Evolutionary conservation across 2,329 filamentous ascomycete species (phyloP).

Genomic region (Penicillium olsonii): DNA sequence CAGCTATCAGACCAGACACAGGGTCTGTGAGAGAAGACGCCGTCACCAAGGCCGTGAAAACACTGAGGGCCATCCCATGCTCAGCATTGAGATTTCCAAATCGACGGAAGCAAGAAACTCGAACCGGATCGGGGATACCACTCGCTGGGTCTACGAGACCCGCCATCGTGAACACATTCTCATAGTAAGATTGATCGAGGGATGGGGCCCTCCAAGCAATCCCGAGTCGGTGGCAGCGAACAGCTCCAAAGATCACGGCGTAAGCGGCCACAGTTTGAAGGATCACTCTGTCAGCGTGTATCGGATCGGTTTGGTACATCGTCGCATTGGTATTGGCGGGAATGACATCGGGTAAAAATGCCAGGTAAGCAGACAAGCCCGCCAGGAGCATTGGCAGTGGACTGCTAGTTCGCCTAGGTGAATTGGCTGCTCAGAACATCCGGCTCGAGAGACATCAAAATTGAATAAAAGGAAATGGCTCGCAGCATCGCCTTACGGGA

Average conservation of each 20-base stretch:
- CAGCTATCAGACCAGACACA: slow-evolving; percentile 54
- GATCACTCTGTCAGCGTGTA: slow-evolving; percentile 24
- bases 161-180: slow-evolving; percentile 59
- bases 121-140: slow-evolving; percentile 48
- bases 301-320: slow-evolving; percentile 26
- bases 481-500: slow-evolving; percentile 24
- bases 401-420: slow-evolving; percentile 18
- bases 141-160: slow-evolving; percentile 53
- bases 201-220: slow-evolving; percentile 21
- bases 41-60: slow-evolving; percentile 58
- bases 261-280: slow-evolving; percentile 28
- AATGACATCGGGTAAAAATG: slow-evolving; percentile 21
- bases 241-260: slow-evolving; percentile 27
- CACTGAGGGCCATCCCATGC: slow-evolving; percentile 61
- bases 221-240: slow-evolving; percentile 28
- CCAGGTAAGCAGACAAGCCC: slow-evolving; percentile 32
- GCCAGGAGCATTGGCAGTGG: slow-evolving; percentile 30
- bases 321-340: slow-evolving; percentile 21
- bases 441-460: background rate
- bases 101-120: slow-evolving; percentile 53
- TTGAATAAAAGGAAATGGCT: too few species aligned
- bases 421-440: background rate
- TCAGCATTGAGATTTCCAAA: slow-evolving; percentile 61
- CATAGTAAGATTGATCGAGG: slow-evolving; percentile 53
- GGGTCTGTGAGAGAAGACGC: slow-evolving; percentile 60